Percentiles rank a stretch among this genome's conserved stretches.
These are phyloP conservation scores for Amylocystis lapponica DNA, from an alignment of 768 basidiomycete species.

Conservation along the genomic window DNA sequence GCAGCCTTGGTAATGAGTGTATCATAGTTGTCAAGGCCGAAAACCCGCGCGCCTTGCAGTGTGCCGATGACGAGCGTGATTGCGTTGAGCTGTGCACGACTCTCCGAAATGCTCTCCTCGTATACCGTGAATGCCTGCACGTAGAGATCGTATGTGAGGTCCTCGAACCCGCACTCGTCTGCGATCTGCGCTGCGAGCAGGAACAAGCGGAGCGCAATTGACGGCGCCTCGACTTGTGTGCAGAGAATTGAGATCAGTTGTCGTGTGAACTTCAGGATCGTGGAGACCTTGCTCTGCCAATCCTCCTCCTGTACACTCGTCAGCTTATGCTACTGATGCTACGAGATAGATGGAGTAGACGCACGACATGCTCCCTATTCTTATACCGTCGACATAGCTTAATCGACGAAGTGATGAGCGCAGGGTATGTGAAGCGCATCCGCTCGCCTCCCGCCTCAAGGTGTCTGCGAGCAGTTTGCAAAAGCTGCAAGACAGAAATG, in stretches of 20 bases:
- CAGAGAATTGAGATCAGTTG: conserved; percentile 91
- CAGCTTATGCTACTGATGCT: not conserved
- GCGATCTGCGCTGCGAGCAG: conserved; percentile 93
- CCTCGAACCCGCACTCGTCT: conserved; percentile 92
- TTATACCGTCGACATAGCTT: conserved; percentile 92
- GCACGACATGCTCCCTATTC: conserved; percentile 64
- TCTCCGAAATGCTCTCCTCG: conserved; percentile 95
- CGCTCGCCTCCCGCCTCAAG: conserved; percentile 91
- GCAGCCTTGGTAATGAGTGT: conserved; percentile 99
- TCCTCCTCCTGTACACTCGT: conserved; percentile 68
- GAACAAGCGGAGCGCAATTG: conserved; percentile 92
- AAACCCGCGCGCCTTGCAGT: conserved; percentile 84
- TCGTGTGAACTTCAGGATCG: conserved; percentile 90
- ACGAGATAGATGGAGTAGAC: conserved; percentile 17
- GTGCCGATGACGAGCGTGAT: conserved; percentile 94
- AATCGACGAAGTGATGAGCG: conserved; percentile 89
- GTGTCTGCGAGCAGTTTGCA: conserved; percentile 87
- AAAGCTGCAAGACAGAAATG: conserved; percentile 43
- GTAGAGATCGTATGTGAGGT: conserved; percentile 95
- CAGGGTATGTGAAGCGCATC: conserved; percentile 96
- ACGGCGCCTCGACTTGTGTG: conserved; percentile 86
- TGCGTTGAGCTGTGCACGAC: conserved; percentile 92
- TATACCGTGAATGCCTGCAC: conserved; percentile 98
- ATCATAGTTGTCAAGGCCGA: conserved; percentile 92
- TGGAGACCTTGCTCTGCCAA: conserved; percentile 81